Conservation (phyloP, 2,329 filamentous ascomycete species). For the Elsinoe arachidis region DNA sequence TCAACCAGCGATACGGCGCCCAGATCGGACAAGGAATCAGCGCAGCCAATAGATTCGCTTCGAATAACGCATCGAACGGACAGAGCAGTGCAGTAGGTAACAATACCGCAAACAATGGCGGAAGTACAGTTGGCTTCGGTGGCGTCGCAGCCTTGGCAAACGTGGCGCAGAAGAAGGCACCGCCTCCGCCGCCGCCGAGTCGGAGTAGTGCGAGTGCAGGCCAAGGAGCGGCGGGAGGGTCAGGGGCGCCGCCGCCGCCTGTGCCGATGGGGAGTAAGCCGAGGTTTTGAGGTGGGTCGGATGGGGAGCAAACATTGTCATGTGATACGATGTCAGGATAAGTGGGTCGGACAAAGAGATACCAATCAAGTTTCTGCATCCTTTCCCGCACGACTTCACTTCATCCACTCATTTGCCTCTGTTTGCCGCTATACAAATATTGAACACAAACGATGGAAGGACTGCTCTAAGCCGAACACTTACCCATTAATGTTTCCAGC, state of each 20-base stretch:
- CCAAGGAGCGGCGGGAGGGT: not conserved
- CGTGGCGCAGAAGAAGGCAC: constrained; percentile 5
- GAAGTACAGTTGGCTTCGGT: not conserved
- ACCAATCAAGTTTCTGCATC: not conserved
- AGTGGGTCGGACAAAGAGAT: not conserved
- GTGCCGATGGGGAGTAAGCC: constrained; percentile 13
- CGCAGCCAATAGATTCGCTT: constrained; percentile 6
- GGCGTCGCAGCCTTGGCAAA: not conserved
- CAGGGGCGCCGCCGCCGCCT: not conserved
- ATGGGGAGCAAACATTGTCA: too few relatives aligned
- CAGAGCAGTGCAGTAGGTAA: not conserved
- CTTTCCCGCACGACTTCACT: too few relatives aligned
- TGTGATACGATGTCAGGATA: not conserved
- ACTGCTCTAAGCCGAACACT: too few relatives aligned
- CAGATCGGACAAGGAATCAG: constrained; percentile 6
- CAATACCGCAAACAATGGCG: not conserved
- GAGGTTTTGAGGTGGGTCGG: not conserved
- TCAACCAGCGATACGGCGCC: constrained; percentile 59
- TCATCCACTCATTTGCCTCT: too few relatives aligned
- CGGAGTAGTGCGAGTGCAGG: not conserved
- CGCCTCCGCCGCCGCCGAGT: constrained; percentile 7
- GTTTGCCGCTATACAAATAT: too few relatives aligned
- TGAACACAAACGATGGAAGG: too few relatives aligned
- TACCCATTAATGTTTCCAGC: too few relatives aligned
- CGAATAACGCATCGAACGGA: not conserved